phyloP scores from a whole-genome alignment of 202 grass and related monocot genomes.

The Digitaria exilis region DNA sequence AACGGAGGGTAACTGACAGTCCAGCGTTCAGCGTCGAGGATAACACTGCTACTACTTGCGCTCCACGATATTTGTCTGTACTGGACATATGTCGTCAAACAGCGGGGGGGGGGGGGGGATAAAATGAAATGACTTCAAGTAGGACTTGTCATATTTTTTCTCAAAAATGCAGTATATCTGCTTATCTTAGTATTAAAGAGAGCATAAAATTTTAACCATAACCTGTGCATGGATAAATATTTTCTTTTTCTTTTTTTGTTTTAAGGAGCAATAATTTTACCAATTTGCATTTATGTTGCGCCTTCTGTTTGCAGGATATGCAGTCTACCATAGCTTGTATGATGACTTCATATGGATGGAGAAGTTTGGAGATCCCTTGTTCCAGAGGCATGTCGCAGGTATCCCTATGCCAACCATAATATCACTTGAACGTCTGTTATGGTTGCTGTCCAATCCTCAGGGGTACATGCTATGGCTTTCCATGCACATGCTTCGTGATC shows the following conservation, averaged over 20 bases:
- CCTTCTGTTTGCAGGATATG: constrained; percentile 57
- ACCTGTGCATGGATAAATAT: neutral
- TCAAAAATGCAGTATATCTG: neutral
- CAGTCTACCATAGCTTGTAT: constrained; percentile 90
- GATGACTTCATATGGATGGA: constrained; percentile 92
- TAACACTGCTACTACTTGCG: too few species aligned
- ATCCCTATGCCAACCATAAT: neutral
- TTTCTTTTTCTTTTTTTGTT: neutral
- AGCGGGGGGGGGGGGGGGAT: too few species aligned
- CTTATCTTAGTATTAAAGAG: too few species aligned
- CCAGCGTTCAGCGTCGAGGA: too few species aligned
- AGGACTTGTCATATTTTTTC: neutral
- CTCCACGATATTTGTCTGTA: neutral
- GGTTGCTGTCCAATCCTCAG: neutral
- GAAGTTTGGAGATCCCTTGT: constrained; percentile 90
- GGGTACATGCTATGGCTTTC: neutral
- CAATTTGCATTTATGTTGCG: neutral
- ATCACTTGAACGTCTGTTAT: neutral
- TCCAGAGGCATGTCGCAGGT: constrained; percentile 87
- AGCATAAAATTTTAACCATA: neutral
- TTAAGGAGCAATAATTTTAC: neutral
- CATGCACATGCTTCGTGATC: neutral
- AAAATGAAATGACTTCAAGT: neutral
- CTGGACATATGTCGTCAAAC: neutral
- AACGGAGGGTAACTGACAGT: too few species aligned